These are phyloP conservation scores for Auricularia cornea DNA, from an alignment of 768 basidiomycete genomes.

Conservation along the genomic window DNA sequence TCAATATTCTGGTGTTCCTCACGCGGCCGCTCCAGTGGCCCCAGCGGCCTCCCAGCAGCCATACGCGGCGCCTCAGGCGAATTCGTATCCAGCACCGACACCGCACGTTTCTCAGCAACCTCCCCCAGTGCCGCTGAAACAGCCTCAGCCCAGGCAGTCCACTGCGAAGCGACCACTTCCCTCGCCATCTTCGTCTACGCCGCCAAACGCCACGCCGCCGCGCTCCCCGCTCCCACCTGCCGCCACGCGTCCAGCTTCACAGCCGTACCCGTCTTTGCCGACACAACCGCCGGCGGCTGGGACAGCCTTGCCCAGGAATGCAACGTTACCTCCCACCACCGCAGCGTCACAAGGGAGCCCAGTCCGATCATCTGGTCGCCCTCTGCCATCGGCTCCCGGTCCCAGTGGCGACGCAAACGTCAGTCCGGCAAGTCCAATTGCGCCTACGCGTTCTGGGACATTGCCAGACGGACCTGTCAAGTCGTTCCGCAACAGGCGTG, in stretches of 20 bases:
- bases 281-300: neutral
- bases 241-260: neutral
- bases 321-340: neutral
- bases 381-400: neutral
- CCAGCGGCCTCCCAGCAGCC: conserved; percentile 2
- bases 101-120: neutral
- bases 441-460: neutral
- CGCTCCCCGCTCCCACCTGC: neutral
- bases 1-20: neutral
- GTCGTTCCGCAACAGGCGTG: neutral
- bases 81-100: conserved; percentile 9
- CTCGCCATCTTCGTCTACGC: neutral
- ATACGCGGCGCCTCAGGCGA: neutral
- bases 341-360: neutral
- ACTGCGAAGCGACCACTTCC: neutral
- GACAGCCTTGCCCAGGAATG: neutral
- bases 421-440: neutral
- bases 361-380: neutral
- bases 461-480: neutral
- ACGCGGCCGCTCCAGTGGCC: neutral
- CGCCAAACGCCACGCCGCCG: neutral
- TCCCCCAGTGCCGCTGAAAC: conserved; percentile 10
- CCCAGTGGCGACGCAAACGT: neutral
- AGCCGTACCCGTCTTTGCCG: neutral
- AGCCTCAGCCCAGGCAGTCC: neutral